These are phyloP conservation scores for Parascedosporium putredinis DNA, from an alignment of 2,329 filamentous ascomycete species.

Conservation along the genomic window DNA sequence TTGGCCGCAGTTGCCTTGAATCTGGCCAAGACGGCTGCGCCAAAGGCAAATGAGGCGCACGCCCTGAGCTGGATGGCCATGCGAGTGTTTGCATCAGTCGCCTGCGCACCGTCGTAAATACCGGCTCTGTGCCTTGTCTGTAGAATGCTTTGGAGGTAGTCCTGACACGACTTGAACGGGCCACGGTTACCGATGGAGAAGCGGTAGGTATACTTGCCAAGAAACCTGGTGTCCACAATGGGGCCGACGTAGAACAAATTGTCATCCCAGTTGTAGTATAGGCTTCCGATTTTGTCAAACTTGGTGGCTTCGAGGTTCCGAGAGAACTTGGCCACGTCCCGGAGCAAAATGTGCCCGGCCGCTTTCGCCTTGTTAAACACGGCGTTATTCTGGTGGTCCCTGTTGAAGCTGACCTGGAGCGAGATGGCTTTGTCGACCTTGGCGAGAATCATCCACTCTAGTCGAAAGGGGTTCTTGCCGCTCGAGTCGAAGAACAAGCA, in stretches of 20 bases:
- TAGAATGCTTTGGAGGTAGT: background rate
- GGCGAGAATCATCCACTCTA: conserved; percentile 13
- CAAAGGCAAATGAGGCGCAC: background rate
- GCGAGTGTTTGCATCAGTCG: background rate
- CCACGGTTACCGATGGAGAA: background rate
- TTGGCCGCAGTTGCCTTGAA: background rate
- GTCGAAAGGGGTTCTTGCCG: conserved; percentile 9
- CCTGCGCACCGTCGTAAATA: background rate
- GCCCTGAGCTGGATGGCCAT: background rate
- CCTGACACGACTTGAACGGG: background rate
- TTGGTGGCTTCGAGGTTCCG: background rate
- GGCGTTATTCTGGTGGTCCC: background rate
- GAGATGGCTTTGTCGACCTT: background rate
- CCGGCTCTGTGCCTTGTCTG: background rate
- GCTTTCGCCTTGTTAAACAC: background rate
- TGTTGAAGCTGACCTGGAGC: background rate
- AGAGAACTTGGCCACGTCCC: background rate
- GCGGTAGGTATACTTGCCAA: background rate
- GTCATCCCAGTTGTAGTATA: conserved; percentile 9
- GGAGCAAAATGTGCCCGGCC: background rate
- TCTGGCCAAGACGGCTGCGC: background rate
- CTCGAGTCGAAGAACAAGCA: conserved; percentile 11
- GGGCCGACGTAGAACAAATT: conserved; percentile 8
- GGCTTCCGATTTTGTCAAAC: conserved; percentile 9
- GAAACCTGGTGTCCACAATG: conserved; percentile 1